These are phyloP conservation scores for Aleurites moluccanus DNA, from an alignment of 441 rosid species.

Conservation along the genomic window DNA sequence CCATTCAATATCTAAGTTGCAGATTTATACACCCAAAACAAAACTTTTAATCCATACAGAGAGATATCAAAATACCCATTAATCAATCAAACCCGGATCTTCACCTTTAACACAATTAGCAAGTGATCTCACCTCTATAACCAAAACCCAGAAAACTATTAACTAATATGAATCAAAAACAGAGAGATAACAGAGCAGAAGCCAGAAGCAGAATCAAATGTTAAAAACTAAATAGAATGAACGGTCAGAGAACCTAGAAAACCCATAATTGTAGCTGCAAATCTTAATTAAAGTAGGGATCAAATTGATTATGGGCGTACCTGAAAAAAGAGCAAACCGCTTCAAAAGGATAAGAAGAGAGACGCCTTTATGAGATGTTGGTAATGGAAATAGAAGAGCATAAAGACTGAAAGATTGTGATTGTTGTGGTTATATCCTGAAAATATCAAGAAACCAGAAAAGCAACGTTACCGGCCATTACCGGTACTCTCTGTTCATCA, in stretches of 20 bases:
- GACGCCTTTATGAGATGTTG: neutral
- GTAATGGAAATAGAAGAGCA: neutral
- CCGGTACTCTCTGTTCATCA: neutral
- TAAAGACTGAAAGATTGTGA: neutral
- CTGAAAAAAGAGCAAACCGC: neutral
- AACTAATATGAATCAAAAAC: neutral
- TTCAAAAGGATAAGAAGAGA: neutral
- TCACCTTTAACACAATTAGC: neutral
- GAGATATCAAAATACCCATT: neutral
- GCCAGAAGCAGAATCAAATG: neutral
- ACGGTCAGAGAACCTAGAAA: neutral
- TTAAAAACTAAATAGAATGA: neutral
- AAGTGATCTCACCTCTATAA: slow-evolving; percentile 4
- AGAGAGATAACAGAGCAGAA: neutral
- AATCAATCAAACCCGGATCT: neutral
- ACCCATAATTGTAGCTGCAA: neutral
- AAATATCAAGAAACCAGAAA: neutral
- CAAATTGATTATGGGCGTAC: neutral
- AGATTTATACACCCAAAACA: slow-evolving; percentile 7
- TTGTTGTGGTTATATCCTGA: neutral
- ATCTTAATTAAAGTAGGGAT: neutral
- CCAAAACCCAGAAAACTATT: neutral
- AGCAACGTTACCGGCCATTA: neutral
- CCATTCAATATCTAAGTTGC: neutral
- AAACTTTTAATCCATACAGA: neutral